phyloP scores from a whole-genome alignment of 345 rosid species.

The Gossypium australe region DNA sequence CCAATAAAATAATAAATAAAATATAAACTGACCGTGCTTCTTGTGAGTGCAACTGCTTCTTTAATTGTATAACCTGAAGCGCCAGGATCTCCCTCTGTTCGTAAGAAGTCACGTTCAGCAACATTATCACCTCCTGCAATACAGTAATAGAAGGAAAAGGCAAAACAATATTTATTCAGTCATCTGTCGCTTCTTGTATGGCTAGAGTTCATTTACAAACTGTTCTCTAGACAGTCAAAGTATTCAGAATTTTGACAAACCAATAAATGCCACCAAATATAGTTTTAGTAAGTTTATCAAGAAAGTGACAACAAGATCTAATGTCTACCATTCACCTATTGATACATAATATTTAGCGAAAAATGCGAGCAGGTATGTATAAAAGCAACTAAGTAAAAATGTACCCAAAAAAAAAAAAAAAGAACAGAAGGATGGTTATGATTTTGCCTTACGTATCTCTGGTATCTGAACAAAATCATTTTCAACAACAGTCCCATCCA shows the following conservation, averaged over 20 bases:
- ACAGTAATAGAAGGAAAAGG: not conserved
- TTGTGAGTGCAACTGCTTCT: conserved; percentile 72
- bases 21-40: conserved; percentile 67
- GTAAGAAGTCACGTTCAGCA: conserved; percentile 66
- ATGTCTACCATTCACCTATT: not conserved
- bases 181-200: not conserved
- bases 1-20: not conserved
- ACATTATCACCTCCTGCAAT: conserved; percentile 56
- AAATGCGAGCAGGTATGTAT: not conserved
- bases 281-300: not conserved
- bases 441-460: conserved; percentile 42
- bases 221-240: not conserved
- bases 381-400: not conserved
- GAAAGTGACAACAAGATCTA: not conserved
- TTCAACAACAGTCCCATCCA: conserved; percentile 56
- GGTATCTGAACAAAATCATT: conserved; percentile 26
- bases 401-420: not conserved
- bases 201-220: not conserved
- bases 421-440: not conserved
- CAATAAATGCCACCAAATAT: not conserved
- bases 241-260: not conserved
- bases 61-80: conserved; percentile 81
- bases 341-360: not conserved
- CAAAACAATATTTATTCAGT: not conserved
- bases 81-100: conserved; percentile 92